These are phyloP conservation scores for Alternaria viburni DNA, from an alignment of 2,329 filamentous ascomycete genomes.

Conservation along the genomic window DNA sequence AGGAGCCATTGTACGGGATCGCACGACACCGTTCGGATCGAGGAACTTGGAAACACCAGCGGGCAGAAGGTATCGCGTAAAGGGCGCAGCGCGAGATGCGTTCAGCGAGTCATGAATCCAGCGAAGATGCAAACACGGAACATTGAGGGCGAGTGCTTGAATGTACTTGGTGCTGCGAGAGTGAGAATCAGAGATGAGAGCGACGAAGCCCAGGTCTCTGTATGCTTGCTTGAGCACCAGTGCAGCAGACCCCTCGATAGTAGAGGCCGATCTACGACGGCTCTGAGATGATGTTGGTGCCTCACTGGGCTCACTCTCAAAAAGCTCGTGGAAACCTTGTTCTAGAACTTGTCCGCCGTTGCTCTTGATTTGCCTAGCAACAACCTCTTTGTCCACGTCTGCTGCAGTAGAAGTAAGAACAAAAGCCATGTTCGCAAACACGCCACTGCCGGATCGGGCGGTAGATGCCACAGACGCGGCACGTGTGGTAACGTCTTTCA, in stretches of 20 bases:
- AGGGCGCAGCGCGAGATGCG: conserved; percentile 69
- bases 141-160: conserved; percentile 86
- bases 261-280: conserved; percentile 17
- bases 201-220: conserved; percentile 74
- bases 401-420: conserved; percentile 74
- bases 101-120: conserved; percentile 80
- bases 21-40: conserved; percentile 68
- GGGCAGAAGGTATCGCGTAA: conserved; percentile 82
- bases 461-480: conserved; percentile 39
- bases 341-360: conserved; percentile 76
- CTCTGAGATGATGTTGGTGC: conserved; percentile 25
- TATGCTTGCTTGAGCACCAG: conserved; percentile 62
- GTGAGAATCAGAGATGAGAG: conserved; percentile 83
- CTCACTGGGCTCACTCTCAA: conserved; percentile 58
- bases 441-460: conserved; percentile 38
- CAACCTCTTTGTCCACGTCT: conserved; percentile 60
- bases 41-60: conserved; percentile 81
- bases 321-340: conserved; percentile 81
- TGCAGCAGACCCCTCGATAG: conserved; percentile 16
- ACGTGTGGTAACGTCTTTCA: conserved; percentile 34
- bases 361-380: conserved; percentile 68
- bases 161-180: conserved; percentile 91
- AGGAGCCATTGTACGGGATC: conserved; percentile 71
- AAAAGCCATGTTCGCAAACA: conserved; percentile 87
- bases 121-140: conserved; percentile 82